A percentile compares a stretch with the other conserved stretches of the same genome.
phyloP scores from a whole-genome alignment of 2,329 filamentous ascomycete genomes.

The Emergomyces pasteurianus region DNA sequence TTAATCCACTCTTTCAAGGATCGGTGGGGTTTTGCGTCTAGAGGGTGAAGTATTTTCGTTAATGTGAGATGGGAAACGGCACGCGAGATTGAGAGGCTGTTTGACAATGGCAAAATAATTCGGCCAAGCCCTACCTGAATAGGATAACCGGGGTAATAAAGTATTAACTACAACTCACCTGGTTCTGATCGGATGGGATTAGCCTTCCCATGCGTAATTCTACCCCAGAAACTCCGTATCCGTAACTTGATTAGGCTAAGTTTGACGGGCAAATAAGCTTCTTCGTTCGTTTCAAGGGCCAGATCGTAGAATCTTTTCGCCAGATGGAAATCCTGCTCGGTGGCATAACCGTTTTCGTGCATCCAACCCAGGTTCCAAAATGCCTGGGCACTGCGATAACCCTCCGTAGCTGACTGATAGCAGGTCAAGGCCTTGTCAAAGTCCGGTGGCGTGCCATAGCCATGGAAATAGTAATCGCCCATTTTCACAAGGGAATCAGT shows the following conservation, averaged over 20 bases:
- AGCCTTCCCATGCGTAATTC: slow-evolving; percentile 74
- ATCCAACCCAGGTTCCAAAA: slow-evolving; percentile 98
- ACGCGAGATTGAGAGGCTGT: not conserved
- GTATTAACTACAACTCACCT: slow-evolving; percentile 41
- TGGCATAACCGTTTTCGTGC: slow-evolving; percentile 91
- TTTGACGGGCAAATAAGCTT: slow-evolving; percentile 88
- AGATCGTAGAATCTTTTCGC: slow-evolving; percentile 95
- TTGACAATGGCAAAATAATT: not conserved
- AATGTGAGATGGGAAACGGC: slow-evolving; percentile 11
- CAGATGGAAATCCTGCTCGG: slow-evolving; percentile 91
- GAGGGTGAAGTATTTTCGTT: slow-evolving; percentile 11
- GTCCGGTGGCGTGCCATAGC: slow-evolving; percentile 60
- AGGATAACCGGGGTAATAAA: not conserved
- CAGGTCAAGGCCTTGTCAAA: slow-evolving; percentile 82
- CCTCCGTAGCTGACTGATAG: slow-evolving; percentile 85
- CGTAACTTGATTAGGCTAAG: slow-evolving; percentile 78
- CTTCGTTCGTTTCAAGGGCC: slow-evolving; percentile 78
- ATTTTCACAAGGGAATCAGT: slow-evolving; percentile 94
- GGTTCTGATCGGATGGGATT: slow-evolving; percentile 88
- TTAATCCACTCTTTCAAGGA: slow-evolving; percentile 76
- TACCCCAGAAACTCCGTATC: slow-evolving; percentile 85
- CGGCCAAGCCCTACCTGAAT: not conserved
- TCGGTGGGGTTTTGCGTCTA: slow-evolving; percentile 60
- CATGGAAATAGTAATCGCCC: slow-evolving; percentile 90
- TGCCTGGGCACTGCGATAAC: slow-evolving; percentile 83